These are phyloP conservation scores for Euphrasia arctica DNA, from an alignment of 305 asterid genomes.

Conservation along the genomic window DNA sequence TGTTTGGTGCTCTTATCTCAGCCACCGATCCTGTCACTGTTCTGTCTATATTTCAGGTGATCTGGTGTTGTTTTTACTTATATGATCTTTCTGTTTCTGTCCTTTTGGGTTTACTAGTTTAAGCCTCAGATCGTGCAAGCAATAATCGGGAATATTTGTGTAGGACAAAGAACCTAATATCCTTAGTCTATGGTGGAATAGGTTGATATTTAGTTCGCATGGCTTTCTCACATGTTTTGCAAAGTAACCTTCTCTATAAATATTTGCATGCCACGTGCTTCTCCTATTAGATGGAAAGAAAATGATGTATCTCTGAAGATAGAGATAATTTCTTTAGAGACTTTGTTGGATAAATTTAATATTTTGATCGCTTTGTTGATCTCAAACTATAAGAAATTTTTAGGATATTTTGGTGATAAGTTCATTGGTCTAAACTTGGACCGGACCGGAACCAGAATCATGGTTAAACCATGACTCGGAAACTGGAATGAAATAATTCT, in stretches of 20 bases:
- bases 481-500: too few relatives aligned
- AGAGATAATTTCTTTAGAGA: too few relatives aligned
- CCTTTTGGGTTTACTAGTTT: conserved; percentile 18
- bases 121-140: conserved; percentile 13
- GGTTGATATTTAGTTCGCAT: conserved; percentile 15
- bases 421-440: too few relatives aligned
- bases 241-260: conserved; percentile 13
- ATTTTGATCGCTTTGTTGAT: too few relatives aligned
- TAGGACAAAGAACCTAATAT: conserved; percentile 5
- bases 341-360: too few relatives aligned
- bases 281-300: too few relatives aligned
- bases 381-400: too few relatives aligned
- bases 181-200: conserved; percentile 8
- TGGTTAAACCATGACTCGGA: too few relatives aligned
- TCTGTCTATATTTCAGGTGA: conserved; percentile 94
- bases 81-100: conserved; percentile 18
- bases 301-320: too few relatives aligned
- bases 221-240: conserved; percentile 1
- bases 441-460: too few relatives aligned
- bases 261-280: too few relatives aligned
- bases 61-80: conserved; percentile 21
- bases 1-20: conserved; percentile 98
- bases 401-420: too few relatives aligned
- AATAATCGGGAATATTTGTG: conserved; percentile 14
- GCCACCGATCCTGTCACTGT: conserved; percentile 99